Percentiles rank a stretch among this genome's conserved stretches.
Evolutionary conservation across 2,329 filamentous ascomycete genomes (phyloP).

Genomic region (Orbilia blumenaviensis): DNA sequence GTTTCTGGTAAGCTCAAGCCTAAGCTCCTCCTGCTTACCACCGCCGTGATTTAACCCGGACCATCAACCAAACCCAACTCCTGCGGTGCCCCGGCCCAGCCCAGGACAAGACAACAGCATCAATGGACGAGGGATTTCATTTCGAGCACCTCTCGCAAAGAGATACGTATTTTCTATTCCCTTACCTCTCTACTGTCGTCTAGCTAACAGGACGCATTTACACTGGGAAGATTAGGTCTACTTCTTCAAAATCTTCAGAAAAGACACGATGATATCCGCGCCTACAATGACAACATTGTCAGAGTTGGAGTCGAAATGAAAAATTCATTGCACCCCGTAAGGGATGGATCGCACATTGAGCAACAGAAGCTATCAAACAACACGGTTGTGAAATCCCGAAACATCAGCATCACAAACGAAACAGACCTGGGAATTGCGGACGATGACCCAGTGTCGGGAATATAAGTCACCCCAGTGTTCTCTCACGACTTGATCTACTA

Average conservation of each 20-base stretch:
- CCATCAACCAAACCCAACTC: not conserved
- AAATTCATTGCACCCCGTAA: slow-evolving; percentile 54
- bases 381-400: slow-evolving; percentile 38
- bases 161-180: not conserved
- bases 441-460: slow-evolving; percentile 41
- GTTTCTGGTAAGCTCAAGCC: slow-evolving; percentile 16
- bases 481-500: slow-evolving; percentile 29
- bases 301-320: slow-evolving; percentile 56
- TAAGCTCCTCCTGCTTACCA: too few species aligned
- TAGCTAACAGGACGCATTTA: not conserved
- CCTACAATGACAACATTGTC: slow-evolving; percentile 55
- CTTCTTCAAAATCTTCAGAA: slow-evolving; percentile 53
- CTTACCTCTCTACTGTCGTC: not conserved
- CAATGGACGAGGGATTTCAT: not conserved
- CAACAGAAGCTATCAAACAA: slow-evolving; percentile 54
- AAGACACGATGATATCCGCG: slow-evolving; percentile 54
- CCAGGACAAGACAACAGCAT: not conserved
- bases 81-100: not conserved
- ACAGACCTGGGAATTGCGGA: slow-evolving; percentile 33
- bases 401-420: slow-evolving; percentile 13
- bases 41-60: too few species aligned
- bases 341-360: slow-evolving; percentile 56
- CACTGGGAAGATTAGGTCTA: slow-evolving; percentile 55
- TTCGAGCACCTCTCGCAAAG: not conserved
- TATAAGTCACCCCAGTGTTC: not conserved